phyloP scores from a whole-genome alignment of 2,329 filamentous ascomycete species.

The Westerdykella ornata region DNA sequence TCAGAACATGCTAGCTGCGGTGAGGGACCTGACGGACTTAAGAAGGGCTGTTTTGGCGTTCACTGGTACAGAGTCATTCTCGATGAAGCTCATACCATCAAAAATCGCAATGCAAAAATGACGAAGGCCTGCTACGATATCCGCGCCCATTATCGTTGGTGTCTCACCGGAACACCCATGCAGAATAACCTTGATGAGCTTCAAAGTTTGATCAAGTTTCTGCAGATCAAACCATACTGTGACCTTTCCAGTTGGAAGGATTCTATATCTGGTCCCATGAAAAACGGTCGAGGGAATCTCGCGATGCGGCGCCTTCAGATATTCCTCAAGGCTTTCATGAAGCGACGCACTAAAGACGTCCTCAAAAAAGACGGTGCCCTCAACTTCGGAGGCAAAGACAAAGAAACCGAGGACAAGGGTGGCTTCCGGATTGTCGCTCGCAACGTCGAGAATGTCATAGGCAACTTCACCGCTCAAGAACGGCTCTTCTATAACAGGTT shows the following conservation, averaged over 20 bases:
- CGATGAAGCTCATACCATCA: conserved; percentile 96
- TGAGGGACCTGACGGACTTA: conserved; percentile 53
- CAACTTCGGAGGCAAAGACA: conserved; percentile 63
- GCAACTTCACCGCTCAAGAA: conserved; percentile 73
- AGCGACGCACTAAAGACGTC: conserved; percentile 96
- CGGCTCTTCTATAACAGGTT: conserved; percentile 78
- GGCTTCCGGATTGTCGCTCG: conserved; percentile 89
- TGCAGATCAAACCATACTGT: conserved; percentile 86
- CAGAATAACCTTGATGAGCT: conserved; percentile 97
- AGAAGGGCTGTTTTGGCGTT: conserved; percentile 80
- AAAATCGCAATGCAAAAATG: conserved; percentile 93
- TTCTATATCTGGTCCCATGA: conserved; percentile 83
- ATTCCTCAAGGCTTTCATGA: conserved; percentile 91
- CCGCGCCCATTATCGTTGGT: conserved; percentile 86
- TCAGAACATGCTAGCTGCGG: conserved; percentile 75
- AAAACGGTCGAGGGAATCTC: conserved; percentile 79
- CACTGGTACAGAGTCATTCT: conserved; percentile 94
- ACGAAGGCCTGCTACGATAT: conserved; percentile 88
- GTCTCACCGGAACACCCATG: conserved; percentile 91
- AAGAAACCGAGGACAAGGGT: conserved; percentile 51
- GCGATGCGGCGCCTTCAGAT: conserved; percentile 82
- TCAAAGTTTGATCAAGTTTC: conserved; percentile 86
- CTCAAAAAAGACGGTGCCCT: conserved; percentile 79
- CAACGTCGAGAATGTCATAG: conserved; percentile 73
- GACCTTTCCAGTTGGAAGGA: conserved; percentile 83